Percentiles rank a stretch among this genome's conserved stretches.
Evolutionary conservation across 2,329 filamentous ascomycete genomes (phyloP).

Genomic region (Incumbomyces lentus): DNA sequence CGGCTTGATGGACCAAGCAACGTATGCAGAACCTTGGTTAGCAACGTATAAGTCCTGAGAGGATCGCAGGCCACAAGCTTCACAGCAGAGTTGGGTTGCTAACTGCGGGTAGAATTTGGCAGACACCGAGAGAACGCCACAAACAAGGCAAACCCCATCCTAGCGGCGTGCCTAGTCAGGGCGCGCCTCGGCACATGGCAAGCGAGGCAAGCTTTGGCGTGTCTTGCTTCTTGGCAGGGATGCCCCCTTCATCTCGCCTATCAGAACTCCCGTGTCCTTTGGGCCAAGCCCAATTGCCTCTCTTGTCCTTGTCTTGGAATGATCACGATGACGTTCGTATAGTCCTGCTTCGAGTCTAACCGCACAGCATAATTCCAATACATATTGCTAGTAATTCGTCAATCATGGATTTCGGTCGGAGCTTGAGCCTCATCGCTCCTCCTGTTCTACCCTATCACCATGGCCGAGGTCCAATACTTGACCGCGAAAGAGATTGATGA

Average conservation of each 20-base stretch:
- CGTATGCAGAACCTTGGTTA: background rate
- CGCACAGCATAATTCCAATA: background rate
- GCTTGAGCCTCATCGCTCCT: background rate
- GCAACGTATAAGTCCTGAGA: background rate
- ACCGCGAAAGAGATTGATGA: slow-evolving; percentile 41
- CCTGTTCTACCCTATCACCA: background rate
- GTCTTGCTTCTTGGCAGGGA: background rate
- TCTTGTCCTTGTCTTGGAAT: background rate
- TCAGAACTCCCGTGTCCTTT: background rate
- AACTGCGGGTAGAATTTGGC: background rate
- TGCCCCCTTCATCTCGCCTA: background rate
- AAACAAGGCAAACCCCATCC: slow-evolving; percentile 1
- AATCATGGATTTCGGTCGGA: background rate
- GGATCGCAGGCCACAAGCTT: background rate
- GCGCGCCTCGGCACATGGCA: no score
- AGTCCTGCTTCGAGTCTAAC: background rate
- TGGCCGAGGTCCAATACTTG: slow-evolving; percentile 25
- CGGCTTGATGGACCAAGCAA: background rate
- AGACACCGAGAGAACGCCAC: no score
- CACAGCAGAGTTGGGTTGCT: no score
- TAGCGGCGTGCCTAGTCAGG: no score
- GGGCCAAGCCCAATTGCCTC: background rate
- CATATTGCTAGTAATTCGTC: background rate
- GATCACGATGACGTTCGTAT: background rate
- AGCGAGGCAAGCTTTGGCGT: slow-evolving; percentile 1